Conservation (phyloP, 1,284 basidiomycete species). For the Moesziomyces sp. region DNA sequence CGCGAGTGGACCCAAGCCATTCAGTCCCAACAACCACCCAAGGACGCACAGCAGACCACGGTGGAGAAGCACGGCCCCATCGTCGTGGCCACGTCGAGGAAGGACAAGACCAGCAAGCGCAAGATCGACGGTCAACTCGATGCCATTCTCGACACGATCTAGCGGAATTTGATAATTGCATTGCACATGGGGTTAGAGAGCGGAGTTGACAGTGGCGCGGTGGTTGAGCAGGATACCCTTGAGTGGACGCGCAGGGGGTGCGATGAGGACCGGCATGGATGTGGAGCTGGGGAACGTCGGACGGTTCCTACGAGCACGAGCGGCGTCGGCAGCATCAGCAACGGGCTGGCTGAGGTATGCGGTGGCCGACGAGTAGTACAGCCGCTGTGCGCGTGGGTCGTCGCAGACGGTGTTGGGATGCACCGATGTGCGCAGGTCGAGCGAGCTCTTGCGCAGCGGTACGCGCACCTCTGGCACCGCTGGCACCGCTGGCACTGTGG, state of each 20-base stretch:
- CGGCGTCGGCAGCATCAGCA: too few relatives aligned
- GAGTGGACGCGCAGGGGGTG: background rate
- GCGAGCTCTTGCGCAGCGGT: conserved; percentile 27
- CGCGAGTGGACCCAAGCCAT: conserved; percentile 54
- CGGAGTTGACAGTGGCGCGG: conserved; percentile 4
- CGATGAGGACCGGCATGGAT: background rate
- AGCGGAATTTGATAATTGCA: too few relatives aligned
- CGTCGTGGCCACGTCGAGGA: conserved; percentile 22
- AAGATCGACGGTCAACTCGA: conserved; percentile 50
- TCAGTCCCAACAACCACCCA: conserved; percentile 6
- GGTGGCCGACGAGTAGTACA: conserved; percentile 18
- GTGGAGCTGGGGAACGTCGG: background rate
- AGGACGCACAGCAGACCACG: background rate
- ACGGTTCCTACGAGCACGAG: background rate
- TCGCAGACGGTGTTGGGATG: conserved; percentile 21
- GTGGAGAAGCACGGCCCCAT: conserved; percentile 7
- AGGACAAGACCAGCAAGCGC: conserved; percentile 17
- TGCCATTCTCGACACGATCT: conserved; percentile 42
- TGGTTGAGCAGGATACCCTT: background rate
- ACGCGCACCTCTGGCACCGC: background rate
- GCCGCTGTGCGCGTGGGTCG: background rate
- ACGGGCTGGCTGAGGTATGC: conserved; percentile 2
- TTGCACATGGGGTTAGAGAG: conserved; percentile 3
- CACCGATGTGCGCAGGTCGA: conserved; percentile 16
- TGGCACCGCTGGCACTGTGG: too few relatives aligned